phyloP scores from a whole-genome alignment of 176 grass and related monocot genomes.

The Neostapfia colusana region DNA sequence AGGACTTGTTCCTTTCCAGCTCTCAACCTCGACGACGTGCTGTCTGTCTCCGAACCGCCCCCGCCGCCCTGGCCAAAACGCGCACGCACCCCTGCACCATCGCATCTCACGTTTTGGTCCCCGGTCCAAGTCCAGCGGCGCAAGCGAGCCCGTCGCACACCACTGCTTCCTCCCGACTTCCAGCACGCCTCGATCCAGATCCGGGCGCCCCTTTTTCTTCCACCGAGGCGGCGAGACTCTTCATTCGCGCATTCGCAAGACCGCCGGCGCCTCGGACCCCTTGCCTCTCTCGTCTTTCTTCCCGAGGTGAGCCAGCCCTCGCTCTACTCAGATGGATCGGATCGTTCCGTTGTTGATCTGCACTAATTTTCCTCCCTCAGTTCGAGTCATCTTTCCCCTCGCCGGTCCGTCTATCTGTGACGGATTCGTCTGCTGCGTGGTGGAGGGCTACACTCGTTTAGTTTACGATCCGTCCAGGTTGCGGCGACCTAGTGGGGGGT shows the following conservation, averaged over 20 bases:
- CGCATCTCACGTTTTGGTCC: neutral
- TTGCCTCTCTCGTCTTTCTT: neutral
- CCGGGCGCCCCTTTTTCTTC: neutral
- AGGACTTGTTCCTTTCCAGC: neutral
- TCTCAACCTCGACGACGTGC: neutral
- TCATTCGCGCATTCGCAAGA: neutral
- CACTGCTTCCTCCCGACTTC: neutral
- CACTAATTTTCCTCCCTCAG: neutral
- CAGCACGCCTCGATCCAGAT: slow-evolving; percentile 24
- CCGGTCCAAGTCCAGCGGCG: too few relatives aligned
- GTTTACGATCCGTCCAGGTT: neutral
- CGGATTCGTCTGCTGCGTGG: neutral
- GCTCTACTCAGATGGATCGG: neutral
- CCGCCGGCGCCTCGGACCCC: neutral
- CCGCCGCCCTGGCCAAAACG: too few relatives aligned
- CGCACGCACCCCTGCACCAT: neutral
- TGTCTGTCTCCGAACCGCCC: too few relatives aligned
- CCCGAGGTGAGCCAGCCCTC: slow-evolving; percentile 4
- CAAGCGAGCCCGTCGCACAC: neutral
- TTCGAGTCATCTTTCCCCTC: neutral
- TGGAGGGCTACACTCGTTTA: neutral
- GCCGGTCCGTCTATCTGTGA: neutral
- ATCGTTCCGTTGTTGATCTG: neutral
- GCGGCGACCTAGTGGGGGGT: neutral
- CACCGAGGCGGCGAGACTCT: neutral